These are phyloP conservation scores for Microdochium trichocladiopsis DNA, from an alignment of 2,329 filamentous ascomycete genomes.

Conservation along the genomic window DNA sequence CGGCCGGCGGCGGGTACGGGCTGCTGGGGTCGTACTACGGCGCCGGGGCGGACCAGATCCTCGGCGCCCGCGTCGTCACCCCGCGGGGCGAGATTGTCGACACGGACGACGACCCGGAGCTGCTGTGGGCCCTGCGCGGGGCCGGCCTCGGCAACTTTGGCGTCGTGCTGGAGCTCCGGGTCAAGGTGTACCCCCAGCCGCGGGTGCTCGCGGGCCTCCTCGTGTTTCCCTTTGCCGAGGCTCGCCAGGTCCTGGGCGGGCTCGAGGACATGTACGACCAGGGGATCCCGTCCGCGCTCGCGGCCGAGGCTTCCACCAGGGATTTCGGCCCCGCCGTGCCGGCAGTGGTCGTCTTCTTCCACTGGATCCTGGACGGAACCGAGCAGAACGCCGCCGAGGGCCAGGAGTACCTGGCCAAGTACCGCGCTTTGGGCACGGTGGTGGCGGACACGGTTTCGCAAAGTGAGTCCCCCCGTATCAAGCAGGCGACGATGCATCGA, in stretches of 20 bases:
- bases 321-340: not conserved
- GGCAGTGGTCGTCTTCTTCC: not conserved
- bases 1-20: conserved; percentile 5
- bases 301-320: conserved; percentile 3
- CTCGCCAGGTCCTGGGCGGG: conserved; percentile 1
- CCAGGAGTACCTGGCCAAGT: not conserved
- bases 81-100: conserved; percentile 1
- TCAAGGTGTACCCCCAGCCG: conserved; percentile 4
- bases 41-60: conserved; percentile 4
- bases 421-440: not conserved
- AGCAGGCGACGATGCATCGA: not conserved
- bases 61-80: conserved; percentile 3
- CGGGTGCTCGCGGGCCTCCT: conserved; percentile 1
- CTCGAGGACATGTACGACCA: conserved; percentile 2
- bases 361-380: not conserved
- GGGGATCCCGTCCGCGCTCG: conserved; percentile 1
- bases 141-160: conserved; percentile 4
- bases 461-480: not conserved
- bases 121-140: conserved; percentile 3
- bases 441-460: not conserved
- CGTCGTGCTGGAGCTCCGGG: conserved; percentile 4
- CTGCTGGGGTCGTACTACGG: conserved; percentile 1
- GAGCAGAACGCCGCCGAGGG: not conserved
- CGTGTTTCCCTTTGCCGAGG: conserved; percentile 2
- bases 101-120: not conserved